Base-by-base conservation (phyloP, 345 rosid species). In the Eucalyptus pauciflora region DNA sequence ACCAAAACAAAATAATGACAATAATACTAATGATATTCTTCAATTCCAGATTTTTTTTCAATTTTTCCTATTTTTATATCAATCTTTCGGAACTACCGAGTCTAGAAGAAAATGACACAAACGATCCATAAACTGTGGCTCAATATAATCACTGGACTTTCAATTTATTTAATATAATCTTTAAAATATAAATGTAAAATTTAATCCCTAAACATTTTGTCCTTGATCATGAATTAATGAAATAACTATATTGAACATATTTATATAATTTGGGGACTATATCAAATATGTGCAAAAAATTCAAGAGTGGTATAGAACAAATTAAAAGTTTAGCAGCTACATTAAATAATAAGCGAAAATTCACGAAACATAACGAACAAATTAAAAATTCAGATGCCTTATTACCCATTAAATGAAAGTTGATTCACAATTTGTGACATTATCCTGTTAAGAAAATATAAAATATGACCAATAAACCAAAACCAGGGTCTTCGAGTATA, bases 141-240 rank as follows among this genome's bases (percentile, higher is more conserved):
- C 0, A 4, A 2, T 13, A 7, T n/a, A 7, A 4, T n/a, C 3
- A 0, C 1, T 1, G 2, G 13, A 15, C 0, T 64, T 64, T n/a
- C 14, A 13, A n/a, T n/a, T n/a, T 64, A 7, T 60, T 60, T 60
- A 25, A 5, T 12, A 4, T 25, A 27, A 25, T 60, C 2, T 12
- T 25, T 60, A 3, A 5, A 60, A 25, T 64, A 14, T n/a, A 29
- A 12, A 29, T 13, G 0, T 64, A 13, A 6, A 29, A 64, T 6
- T 13, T 29, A 64, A 13, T 29, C 9, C 9, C 5, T 7, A 8
- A 13, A 4, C 1, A 62, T 62, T 3, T 62, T 13, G 1, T 29
- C 3, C 7, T 10, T 25, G 3, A 25, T 60, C 7, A 0, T 60
- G 67, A 11, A 60, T 60, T 5, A 25, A 60, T 25, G 31, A 25